phyloP scores from a whole-genome alignment of 1,284 basidiomycete genomes.

The Ganoderma meredithae region DNA sequence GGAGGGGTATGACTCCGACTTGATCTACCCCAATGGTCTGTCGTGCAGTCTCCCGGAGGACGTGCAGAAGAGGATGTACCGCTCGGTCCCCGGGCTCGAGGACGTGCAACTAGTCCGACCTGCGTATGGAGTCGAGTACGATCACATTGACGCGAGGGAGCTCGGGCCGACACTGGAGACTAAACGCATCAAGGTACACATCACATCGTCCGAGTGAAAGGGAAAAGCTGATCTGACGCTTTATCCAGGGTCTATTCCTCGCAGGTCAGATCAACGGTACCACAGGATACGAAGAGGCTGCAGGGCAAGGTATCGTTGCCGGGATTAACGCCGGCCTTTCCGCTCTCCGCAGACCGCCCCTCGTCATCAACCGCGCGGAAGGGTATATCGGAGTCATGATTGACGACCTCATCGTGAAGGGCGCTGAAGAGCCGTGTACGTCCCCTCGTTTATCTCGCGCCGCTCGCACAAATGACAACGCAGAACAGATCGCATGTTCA shows the following conservation, averaged over 20 bases:
- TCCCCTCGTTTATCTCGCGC: slow-evolving; percentile 19
- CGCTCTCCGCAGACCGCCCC: slow-evolving; percentile 59
- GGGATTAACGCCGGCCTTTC: slow-evolving; percentile 88
- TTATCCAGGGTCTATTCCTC: slow-evolving; percentile 75
- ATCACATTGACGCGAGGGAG: slow-evolving; percentile 89
- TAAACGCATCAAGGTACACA: slow-evolving; percentile 72
- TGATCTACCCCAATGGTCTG: slow-evolving; percentile 91
- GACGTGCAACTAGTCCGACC: slow-evolving; percentile 83
- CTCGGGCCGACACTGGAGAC: slow-evolving; percentile 83
- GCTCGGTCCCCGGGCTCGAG: slow-evolving; percentile 85
- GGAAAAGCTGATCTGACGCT: slow-evolving; percentile 6
- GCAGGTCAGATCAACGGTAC: slow-evolving; percentile 93
- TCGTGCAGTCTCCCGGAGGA: slow-evolving; percentile 90
- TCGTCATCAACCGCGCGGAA: slow-evolving; percentile 82
- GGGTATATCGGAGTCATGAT: slow-evolving; percentile 91
- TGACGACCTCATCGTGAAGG: slow-evolving; percentile 88
- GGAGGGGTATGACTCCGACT: slow-evolving; percentile 86
- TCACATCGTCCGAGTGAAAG: slow-evolving; percentile 1
- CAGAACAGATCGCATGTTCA: slow-evolving; percentile 87
- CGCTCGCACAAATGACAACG: neutral
- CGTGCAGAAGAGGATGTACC: slow-evolving; percentile 80
- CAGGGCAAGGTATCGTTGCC: slow-evolving; percentile 85
- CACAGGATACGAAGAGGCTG: slow-evolving; percentile 93
- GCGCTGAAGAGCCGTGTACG: slow-evolving; percentile 89
- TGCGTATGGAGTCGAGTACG: slow-evolving; percentile 94